Evolutionary conservation across 2,329 filamentous ascomycete genomes (phyloP).

Genomic region (Trichoderma afroharzianum): DNA sequence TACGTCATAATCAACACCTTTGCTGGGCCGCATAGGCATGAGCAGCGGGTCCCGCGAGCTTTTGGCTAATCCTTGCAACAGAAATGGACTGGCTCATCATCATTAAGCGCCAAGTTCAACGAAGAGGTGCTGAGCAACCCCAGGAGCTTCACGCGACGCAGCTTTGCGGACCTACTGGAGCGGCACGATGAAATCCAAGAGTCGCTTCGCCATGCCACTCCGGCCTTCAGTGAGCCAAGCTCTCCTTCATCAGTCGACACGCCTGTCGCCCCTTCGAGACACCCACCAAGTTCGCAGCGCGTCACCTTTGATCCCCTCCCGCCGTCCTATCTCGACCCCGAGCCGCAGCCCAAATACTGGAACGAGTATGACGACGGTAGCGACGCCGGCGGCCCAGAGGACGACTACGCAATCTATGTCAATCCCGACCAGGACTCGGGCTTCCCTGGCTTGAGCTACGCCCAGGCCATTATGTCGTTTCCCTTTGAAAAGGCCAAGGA

Average conservation of each 20-base stretch:
- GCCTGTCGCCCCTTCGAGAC: constrained; percentile 11
- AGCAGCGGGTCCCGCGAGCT: neutral
- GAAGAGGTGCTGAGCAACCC: constrained; percentile 61
- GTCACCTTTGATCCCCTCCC: constrained; percentile 32
- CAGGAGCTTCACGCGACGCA: constrained; percentile 67
- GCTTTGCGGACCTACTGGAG: constrained; percentile 52
- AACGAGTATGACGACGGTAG: constrained; percentile 85
- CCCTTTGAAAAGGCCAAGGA: constrained; percentile 50
- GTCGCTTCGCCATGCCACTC: constrained; percentile 45
- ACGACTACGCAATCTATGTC: constrained; percentile 69
- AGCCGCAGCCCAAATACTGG: constrained; percentile 59
- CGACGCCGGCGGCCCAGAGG: constrained; percentile 57
- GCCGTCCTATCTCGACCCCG: constrained; percentile 26
- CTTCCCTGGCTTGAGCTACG: constrained; percentile 61
- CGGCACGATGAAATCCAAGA: constrained; percentile 50
- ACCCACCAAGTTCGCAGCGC: constrained; percentile 12
- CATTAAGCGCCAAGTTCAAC: constrained; percentile 62
- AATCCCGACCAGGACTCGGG: constrained; percentile 60
- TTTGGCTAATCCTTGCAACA: constrained; percentile 28
- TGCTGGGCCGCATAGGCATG: neutral
- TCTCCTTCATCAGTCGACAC: constrained; percentile 34
- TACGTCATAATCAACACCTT: constrained; percentile 28
- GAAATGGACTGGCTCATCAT: constrained; percentile 77
- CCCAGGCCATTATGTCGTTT: constrained; percentile 49
- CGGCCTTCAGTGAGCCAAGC: constrained; percentile 38